phyloP scores from a whole-genome alignment of 192 early-diverging fungal genomes.

The Gaertneriomyces sp. region DNA sequence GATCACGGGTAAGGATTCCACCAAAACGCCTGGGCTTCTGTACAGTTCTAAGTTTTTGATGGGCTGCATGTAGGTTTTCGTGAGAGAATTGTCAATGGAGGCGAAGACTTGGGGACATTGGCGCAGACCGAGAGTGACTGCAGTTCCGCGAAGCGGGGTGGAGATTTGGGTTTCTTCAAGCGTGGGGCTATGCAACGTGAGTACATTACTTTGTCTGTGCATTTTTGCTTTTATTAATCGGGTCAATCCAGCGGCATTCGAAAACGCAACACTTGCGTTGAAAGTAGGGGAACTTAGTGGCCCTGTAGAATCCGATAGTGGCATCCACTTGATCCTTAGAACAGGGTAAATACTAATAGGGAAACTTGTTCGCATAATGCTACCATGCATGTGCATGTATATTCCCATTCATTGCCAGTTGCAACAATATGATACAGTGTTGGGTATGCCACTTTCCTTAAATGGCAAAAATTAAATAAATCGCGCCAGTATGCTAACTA shows the following conservation, averaged over 20 bases:
- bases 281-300: slow-evolving; percentile 77
- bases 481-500: too few species aligned
- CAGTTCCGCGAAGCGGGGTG: slow-evolving; percentile 80
- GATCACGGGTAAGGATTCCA: slow-evolving; percentile 38
- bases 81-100: slow-evolving; percentile 58
- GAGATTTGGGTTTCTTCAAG: slow-evolving; percentile 87
- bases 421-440: too few species aligned
- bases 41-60: not conserved
- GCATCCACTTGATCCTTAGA: slow-evolving; percentile 88
- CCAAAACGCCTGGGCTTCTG: too few species aligned
- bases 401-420: too few species aligned
- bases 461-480: too few species aligned
- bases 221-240: not conserved
- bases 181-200: slow-evolving; percentile 82
- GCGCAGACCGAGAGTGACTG: slow-evolving; percentile 85
- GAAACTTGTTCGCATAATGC: not conserved
- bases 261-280: slow-evolving; percentile 78
- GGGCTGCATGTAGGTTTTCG: slow-evolving; percentile 45
- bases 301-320: slow-evolving; percentile 84
- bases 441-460: too few species aligned
- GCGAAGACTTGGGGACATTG: slow-evolving; percentile 62
- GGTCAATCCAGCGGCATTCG: slow-evolving; percentile 61
- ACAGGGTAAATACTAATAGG: slow-evolving; percentile 53
- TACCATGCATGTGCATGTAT: too few species aligned
- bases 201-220: not conserved